Evolutionary conservation across 768 basidiomycete species (phyloP), one percentile per base, ranked within the genome.

Genomic region (Termitomyces sp.): DNA sequence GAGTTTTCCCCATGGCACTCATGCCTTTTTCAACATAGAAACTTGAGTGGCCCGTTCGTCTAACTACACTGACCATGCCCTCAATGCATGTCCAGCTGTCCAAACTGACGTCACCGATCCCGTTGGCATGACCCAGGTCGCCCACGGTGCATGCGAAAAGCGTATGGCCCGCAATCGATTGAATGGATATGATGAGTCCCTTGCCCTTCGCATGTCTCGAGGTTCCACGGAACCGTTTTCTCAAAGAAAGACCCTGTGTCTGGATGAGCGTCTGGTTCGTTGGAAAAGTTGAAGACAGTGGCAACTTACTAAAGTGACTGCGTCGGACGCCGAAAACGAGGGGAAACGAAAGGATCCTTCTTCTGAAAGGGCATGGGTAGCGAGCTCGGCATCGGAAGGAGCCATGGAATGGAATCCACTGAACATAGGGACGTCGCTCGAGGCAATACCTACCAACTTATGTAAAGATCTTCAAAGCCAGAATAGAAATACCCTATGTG

Each of bases 11-110:
- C 85, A 88, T 86, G 3, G 90, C 90, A 47, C 80, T 82, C 83
- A 90, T 90, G 6, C 89, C 88, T 66, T 91, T 91, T 66, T 92
- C 90, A 9, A 93, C 88, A 68, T 93, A 93, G 68, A 77, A 92
- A 61, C 86, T 90, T 8, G 89, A 89, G 67, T 92, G 91, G 2
- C 91, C 89, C 17, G 89, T 92, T 58, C 89, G 78, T 62, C 79
- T 81, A 45, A 91, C 89, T 25, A 91, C 85, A 40, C 80, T 82
- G 61, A 91, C 76, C 86, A 92, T 91, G 41, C 86, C 84, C 70
- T 92, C 88, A 43, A 92, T 65, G 64, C 81, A 82, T 30, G 80
- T 69, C 91, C 91, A 93, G 61, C 87, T 88, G 65, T 93, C 89
- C 64, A 91, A 67, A 61, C 85, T 88, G 59, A 91, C 86, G 70